phyloP scores from a whole-genome alignment of 2,329 filamentous ascomycete species.

The Tothia fuscella region DNA sequence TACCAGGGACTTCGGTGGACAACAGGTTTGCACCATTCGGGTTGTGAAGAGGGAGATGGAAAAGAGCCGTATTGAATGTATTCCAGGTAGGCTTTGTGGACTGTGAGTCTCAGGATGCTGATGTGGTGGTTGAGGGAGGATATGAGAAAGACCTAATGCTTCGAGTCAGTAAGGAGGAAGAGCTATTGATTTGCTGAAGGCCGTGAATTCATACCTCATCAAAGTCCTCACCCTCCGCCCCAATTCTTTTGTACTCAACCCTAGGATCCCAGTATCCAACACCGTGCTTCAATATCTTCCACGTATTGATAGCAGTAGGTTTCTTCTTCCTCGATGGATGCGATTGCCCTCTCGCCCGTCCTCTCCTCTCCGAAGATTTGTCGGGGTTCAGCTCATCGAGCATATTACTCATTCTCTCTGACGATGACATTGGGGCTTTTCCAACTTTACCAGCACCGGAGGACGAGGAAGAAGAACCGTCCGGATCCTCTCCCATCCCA shows the following conservation, averaged over 20 bases:
- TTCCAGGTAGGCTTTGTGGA: conserved; percentile 45
- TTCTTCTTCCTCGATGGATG: neutral
- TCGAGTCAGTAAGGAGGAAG: neutral
- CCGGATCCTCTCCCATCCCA: conserved; percentile 34
- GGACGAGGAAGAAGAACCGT: too few relatives aligned
- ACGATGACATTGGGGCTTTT: neutral
- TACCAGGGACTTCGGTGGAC: conserved; percentile 47
- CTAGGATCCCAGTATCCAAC: conserved; percentile 44
- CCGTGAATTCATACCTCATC: conserved; percentile 38
- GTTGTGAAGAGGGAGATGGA: conserved; percentile 9
- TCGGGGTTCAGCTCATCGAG: conserved; percentile 15
- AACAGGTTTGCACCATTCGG: conserved; percentile 38
- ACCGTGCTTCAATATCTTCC: conserved; percentile 40
- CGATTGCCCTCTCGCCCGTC: conserved; percentile 25
- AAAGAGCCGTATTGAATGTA: conserved; percentile 36
- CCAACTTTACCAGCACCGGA: conserved; percentile 25
- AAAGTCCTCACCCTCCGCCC: conserved; percentile 36
- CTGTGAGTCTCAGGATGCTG: conserved; percentile 44
- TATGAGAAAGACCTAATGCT: conserved; percentile 38
- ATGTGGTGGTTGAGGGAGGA: conserved; percentile 53
- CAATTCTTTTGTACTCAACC: conserved; percentile 44
- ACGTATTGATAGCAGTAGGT: conserved; percentile 32
- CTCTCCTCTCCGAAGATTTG: neutral
- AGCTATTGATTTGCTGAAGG: too few relatives aligned
- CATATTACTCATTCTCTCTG: conserved; percentile 20